A percentile compares a stretch with the other conserved stretches of the same genome.
These are phyloP conservation scores for Coemansia sp. DNA, from an alignment of 192 early-diverging fungal species.

Conservation along the genomic window DNA sequence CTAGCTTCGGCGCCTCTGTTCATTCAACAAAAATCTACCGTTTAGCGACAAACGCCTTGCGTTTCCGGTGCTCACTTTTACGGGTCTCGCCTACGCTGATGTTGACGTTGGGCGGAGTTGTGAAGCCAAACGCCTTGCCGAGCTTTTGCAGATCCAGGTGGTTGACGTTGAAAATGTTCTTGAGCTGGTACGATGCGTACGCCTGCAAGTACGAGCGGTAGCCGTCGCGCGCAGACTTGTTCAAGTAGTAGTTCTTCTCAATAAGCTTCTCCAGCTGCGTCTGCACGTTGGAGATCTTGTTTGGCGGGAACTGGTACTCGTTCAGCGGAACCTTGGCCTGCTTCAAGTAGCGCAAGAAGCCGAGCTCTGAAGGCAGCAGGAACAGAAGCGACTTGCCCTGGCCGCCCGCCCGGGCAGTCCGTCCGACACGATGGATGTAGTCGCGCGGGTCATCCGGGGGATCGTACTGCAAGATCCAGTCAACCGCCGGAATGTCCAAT, in stretches of 20 bases:
- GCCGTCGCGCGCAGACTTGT: conserved; percentile 93
- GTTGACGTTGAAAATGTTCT: conserved; percentile 94
- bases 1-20: too few species aligned
- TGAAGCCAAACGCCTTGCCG: conserved; percentile 93
- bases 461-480: conserved; percentile 99
- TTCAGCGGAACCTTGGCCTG: conserved; percentile 98
- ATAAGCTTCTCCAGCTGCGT: conserved; percentile 94
- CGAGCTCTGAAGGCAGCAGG: conserved; percentile 89
- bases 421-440: conserved; percentile 93
- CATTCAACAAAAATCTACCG: conserved; percentile 1
- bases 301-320: conserved; percentile 96
- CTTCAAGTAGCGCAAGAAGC: conserved; percentile 95
- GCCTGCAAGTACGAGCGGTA: conserved; percentile 95
- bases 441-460: conserved; percentile 99
- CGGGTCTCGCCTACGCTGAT: conserved; percentile 51
- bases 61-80: conserved; percentile 51
- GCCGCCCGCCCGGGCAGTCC: conserved; percentile 91
- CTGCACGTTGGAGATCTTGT: conserved; percentile 96
- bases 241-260: conserved; percentile 97
- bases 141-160: conserved; percentile 88
- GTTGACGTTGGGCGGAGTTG: conserved; percentile 92
- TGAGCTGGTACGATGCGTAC: conserved; percentile 93
- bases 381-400: conserved; percentile 92
- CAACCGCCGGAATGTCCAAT: conserved; percentile 95
- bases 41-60: conserved; percentile 40